Evolutionary conservation across 2,329 filamentous ascomycete genomes (phyloP), one percentile per base, ranked within the genome.

Genomic region (Dissoconium aciculare): DNA sequence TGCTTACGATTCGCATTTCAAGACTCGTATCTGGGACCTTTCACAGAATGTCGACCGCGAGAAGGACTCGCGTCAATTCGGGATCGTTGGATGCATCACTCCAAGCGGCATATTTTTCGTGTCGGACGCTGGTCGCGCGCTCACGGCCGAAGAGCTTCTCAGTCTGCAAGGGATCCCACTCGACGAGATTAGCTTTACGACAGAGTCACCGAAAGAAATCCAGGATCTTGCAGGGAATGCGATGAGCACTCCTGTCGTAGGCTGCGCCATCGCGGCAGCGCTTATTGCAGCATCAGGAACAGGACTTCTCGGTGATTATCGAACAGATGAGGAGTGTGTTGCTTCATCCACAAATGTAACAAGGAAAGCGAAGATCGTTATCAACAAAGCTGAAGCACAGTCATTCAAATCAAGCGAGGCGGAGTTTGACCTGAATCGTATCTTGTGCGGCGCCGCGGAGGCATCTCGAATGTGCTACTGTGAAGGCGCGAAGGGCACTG

Each of bases 171-270:
- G 79, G 1, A 58, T 85, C 28, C 75, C 77, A 0, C 50, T 75
- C 1, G 56, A 72, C 32, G 63, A 66, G 28, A 57, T 85, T 8
- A 57, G 71, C 1, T 61, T 83, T n/a, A 73, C 68, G 0, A 64
- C 65, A 5, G 74, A 85, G 43, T 67, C 63, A 0, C 38, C 51
- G 0, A 41, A 48, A 1, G 53, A 84, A 11, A 57, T 81, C 2
- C 70, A 75, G 38, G 71, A 83, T 40, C 57, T 87, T 2, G 78
- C 77, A 2, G 80, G 80, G 0, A 87, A 89, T 49, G 80, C 80
- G 0, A 87, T 87, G 80, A 73, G 69, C 1, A 71, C 71, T 0
- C 78, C 79, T 0, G 75, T 83, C 1, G 70, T 84, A 6, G 76
- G 74, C 3, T 62, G 67, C 2, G 67, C 69, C 0, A 63, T 79